phyloP scores from a whole-genome alignment of 768 basidiomycete genomes.

The Boletus rubropictus region DNA sequence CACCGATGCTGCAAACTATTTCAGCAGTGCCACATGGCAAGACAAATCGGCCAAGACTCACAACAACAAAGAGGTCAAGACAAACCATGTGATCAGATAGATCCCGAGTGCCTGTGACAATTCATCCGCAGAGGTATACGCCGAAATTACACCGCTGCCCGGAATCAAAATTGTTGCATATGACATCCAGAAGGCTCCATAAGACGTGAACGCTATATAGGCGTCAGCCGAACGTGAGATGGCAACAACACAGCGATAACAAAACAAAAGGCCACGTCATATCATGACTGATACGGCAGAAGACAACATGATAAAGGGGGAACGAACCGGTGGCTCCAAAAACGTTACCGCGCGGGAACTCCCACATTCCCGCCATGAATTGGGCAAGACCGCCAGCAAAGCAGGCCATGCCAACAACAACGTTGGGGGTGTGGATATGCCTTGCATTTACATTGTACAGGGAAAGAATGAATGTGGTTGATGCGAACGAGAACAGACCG shows the following conservation, averaged over 20 bases:
- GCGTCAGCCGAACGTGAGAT: not conserved
- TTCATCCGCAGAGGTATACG: constrained; percentile 42
- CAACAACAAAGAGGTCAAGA: constrained; percentile 67
- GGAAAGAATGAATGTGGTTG: constrained; percentile 76
- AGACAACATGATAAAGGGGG: too few species aligned
- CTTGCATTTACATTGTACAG: constrained; percentile 61
- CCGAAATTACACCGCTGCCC: constrained; percentile 50
- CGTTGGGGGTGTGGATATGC: constrained; percentile 53
- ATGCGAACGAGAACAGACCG: constrained; percentile 78
- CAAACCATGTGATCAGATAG: constrained; percentile 67
- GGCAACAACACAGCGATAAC: not conserved
- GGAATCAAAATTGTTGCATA: constrained; percentile 72
- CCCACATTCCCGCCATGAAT: constrained; percentile 88
- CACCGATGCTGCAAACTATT: constrained; percentile 35
- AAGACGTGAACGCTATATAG: constrained; percentile 65
- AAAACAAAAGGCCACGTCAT: not conserved
- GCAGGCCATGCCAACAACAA: constrained; percentile 81
- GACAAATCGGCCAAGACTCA: constrained; percentile 27
- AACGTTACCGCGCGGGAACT: constrained; percentile 61
- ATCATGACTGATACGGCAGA: too few species aligned
- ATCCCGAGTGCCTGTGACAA: constrained; percentile 62
- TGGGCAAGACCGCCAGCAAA: constrained; percentile 82
- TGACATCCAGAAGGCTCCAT: constrained; percentile 87
- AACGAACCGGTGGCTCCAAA: constrained; percentile 68
- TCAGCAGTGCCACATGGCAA: constrained; percentile 1